phyloP scores from a whole-genome alignment of 371 early-diverging fungal species.

The Mucor saturninus region DNA sequence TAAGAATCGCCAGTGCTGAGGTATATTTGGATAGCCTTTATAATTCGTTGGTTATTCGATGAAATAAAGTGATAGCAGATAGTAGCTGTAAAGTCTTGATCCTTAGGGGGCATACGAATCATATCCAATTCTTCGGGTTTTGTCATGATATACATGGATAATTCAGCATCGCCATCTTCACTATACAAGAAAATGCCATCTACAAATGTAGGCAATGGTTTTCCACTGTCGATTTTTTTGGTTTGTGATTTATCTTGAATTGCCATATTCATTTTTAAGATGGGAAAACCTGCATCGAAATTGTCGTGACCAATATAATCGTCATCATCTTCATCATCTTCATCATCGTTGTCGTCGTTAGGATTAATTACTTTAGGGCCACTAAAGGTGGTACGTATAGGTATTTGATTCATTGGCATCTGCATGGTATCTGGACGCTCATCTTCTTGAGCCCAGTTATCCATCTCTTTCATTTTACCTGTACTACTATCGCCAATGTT shows the following conservation, averaged over 20 bases:
- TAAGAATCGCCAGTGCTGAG: slow-evolving; percentile 34
- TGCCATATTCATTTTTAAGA: background rate
- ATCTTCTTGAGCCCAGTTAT: slow-evolving; percentile 28
- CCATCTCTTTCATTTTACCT: background rate
- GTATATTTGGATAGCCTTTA: slow-evolving; percentile 41
- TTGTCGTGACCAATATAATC: background rate
- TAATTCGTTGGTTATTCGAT: background rate
- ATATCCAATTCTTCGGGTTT: slow-evolving; percentile 16
- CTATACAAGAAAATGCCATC: slow-evolving; percentile 10
- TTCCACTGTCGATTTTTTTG: background rate
- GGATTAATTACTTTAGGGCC: slow-evolving; percentile 34
- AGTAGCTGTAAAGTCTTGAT: slow-evolving; percentile 10
- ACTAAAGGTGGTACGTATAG: slow-evolving; percentile 19
- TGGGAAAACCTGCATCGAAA: background rate
- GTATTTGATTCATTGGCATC: slow-evolving; percentile 35
- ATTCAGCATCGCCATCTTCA: background rate
- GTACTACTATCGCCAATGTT: background rate
- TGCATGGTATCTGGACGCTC: slow-evolving; percentile 38
- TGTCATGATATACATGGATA: slow-evolving; percentile 12
- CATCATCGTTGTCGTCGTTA: background rate
- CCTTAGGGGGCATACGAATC: slow-evolving; percentile 12
- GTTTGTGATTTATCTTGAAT: background rate
- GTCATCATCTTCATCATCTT: background rate
- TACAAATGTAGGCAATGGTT: slow-evolving; percentile 1
- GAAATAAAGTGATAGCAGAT: slow-evolving; percentile 26